phyloP scores from a whole-genome alignment of 2,329 filamentous ascomycete species.

The Talaromyces marneffei region DNA sequence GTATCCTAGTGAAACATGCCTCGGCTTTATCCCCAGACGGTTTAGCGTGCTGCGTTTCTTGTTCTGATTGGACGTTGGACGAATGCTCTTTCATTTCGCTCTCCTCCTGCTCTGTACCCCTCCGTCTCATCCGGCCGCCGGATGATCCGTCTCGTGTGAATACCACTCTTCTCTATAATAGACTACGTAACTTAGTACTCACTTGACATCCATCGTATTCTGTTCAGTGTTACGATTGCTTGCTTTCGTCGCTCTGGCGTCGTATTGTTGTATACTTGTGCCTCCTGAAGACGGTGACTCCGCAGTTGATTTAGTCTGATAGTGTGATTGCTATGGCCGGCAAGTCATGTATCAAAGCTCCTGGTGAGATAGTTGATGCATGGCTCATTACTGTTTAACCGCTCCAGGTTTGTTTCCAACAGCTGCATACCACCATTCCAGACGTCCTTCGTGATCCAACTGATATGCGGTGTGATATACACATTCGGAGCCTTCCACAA shows the following conservation, averaged over 20 bases:
- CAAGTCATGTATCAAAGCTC: background rate
- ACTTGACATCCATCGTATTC: too few relatives aligned
- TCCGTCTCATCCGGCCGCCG: too few relatives aligned
- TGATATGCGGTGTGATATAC: slow-evolving; percentile 15
- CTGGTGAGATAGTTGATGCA: background rate
- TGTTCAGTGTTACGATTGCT: too few relatives aligned
- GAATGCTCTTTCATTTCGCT: too few relatives aligned
- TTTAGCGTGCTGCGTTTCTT: background rate
- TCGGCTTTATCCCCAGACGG: background rate
- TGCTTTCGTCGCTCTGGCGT: too few relatives aligned
- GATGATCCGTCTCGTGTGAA: background rate
- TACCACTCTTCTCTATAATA: too few relatives aligned
- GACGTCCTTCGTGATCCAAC: slow-evolving; percentile 20
- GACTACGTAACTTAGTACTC: too few relatives aligned
- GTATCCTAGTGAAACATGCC: background rate
- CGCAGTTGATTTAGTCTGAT: background rate
- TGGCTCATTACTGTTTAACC: background rate
- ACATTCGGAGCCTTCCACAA: slow-evolving; percentile 68
- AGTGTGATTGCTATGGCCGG: background rate
- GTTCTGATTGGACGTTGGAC: background rate
- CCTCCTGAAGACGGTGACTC: background rate
- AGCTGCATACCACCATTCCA: background rate
- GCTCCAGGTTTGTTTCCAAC: background rate
- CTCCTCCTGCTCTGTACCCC: too few relatives aligned
- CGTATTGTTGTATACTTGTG: background rate